Conservation (phyloP, 108 stramenopile genomes). For the Skeletonema potamos region DNA sequence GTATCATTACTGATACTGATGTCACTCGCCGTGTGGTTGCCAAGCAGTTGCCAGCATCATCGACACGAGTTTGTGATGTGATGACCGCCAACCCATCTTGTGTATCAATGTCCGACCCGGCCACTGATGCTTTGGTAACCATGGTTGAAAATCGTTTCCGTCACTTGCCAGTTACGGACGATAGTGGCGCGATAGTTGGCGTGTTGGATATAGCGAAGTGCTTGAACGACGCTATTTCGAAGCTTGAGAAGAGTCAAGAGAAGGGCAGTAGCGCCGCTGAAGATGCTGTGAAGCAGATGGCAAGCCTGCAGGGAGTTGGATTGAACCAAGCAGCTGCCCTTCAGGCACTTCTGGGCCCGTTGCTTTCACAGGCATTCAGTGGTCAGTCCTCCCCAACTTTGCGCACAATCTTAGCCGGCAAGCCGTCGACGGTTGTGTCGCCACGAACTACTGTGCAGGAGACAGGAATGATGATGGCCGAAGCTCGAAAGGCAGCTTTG, state of each 20-base stretch:
- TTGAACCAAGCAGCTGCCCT: constrained; percentile 68
- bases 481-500: constrained; percentile 82
- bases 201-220: constrained; percentile 95
- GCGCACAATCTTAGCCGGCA: constrained; percentile 70
- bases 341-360: constrained; percentile 63
- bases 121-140: constrained; percentile 85
- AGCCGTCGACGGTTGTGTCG: constrained; percentile 66
- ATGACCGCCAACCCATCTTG: constrained; percentile 90
- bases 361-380: constrained; percentile 76
- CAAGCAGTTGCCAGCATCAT: constrained; percentile 58
- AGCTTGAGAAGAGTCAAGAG: constrained; percentile 74
- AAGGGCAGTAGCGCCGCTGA: constrained; percentile 59
- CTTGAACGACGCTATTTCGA: constrained; percentile 91
- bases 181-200: constrained; percentile 81
- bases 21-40: constrained; percentile 77
- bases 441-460: constrained; percentile 71
- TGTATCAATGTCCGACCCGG: constrained; percentile 76
- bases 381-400: constrained; percentile 70
- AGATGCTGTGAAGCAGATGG: constrained; percentile 63
- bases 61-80: constrained; percentile 59
- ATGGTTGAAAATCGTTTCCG: constrained; percentile 95
- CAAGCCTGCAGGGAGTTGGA: constrained; percentile 57
- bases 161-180: constrained; percentile 91
- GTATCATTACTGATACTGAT: constrained; percentile 86
- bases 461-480: constrained; percentile 81